phyloP scores from a whole-genome alignment of 768 basidiomycete genomes.

The Rhodotorula paludigena region DNA sequence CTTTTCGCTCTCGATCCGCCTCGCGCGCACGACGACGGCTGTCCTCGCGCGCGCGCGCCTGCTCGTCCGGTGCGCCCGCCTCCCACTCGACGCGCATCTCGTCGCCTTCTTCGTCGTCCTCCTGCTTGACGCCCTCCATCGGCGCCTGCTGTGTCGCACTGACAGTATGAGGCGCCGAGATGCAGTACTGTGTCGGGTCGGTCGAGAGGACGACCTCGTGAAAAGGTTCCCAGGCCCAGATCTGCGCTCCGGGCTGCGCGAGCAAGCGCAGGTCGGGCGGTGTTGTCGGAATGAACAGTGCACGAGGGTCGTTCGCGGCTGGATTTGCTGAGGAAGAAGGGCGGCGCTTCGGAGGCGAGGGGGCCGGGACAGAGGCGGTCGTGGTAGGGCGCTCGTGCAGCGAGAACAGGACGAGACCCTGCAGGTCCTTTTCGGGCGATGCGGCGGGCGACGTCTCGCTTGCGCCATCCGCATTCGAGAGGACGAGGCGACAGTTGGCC shows the following conservation, averaged over 20 bases:
- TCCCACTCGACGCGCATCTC: background rate
- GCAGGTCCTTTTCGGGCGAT: background rate
- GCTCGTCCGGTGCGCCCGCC: background rate
- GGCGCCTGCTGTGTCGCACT: background rate
- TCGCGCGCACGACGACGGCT: background rate
- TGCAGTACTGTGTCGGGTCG: no score
- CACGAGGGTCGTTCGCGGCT: background rate
- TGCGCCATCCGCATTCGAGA: background rate
- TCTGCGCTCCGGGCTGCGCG: background rate
- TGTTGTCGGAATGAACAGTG: background rate
- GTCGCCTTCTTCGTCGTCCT: background rate
- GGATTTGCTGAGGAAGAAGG: background rate
- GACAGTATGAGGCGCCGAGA: background rate
- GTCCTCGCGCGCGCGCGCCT: background rate
- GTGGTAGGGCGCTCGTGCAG: slow-evolving; percentile 7
- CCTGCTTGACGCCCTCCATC: background rate
- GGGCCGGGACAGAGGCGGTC: background rate
- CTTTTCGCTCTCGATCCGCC: background rate
- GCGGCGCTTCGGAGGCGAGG: background rate
- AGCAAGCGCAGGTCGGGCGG: slow-evolving; percentile 11
- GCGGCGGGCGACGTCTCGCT: background rate
- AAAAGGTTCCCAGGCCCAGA: slow-evolving; percentile 9
- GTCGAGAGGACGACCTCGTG: background rate
- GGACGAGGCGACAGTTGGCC: background rate
- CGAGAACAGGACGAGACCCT: slow-evolving; percentile 29